Conservation (phyloP, 805 yeast genomes). For the Tetrapisispora phaffii region DNA sequence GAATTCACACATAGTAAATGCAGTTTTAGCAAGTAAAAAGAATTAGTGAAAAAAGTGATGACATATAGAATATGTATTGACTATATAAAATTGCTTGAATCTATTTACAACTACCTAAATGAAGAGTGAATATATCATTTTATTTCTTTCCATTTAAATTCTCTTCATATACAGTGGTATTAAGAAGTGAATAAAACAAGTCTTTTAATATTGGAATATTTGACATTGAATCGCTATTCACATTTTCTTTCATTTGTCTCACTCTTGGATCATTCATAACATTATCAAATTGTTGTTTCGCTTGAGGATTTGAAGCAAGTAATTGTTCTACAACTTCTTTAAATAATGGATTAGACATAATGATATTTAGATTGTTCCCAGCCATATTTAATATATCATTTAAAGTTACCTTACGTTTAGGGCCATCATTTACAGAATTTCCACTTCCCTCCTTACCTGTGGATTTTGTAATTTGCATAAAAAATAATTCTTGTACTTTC, state of each 20-base stretch:
- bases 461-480: neutral
- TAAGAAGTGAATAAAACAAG: constrained; percentile 1
- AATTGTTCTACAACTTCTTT: constrained; percentile 57
- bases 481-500: neutral
- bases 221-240: neutral
- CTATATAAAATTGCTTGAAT: neutral
- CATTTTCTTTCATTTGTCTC: constrained; percentile 1
- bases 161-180: constrained; percentile 1
- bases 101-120: too few relatives aligned
- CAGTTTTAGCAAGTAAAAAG: too few relatives aligned
- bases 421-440: neutral
- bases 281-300: constrained; percentile 71
- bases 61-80: too few relatives aligned
- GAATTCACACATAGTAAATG: too few relatives aligned
- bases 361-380: constrained; percentile 51
- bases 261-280: constrained; percentile 40
- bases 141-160: neutral
- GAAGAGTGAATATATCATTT: neutral
- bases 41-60: too few relatives aligned
- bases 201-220: constrained; percentile 1
- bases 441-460: neutral
- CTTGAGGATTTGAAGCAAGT: constrained; percentile 59
- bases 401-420: constrained; percentile 28
- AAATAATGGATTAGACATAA: constrained; percentile 79
- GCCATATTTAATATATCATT: constrained; percentile 61